Conservation (phyloP, 495 filamentous ascomycete species). For the Xylaria telfairii region DNA sequence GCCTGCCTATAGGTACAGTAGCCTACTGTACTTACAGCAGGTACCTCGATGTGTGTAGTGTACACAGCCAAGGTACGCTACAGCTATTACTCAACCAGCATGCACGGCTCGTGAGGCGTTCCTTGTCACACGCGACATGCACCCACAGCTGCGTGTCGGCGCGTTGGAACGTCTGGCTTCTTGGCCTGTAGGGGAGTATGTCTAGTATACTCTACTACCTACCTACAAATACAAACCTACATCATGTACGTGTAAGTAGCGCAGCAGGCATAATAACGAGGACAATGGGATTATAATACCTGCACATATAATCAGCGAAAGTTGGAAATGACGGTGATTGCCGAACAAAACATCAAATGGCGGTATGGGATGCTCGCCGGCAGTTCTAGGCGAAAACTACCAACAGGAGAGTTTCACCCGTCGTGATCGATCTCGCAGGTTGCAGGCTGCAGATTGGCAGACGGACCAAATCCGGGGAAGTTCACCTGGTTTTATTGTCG, state of each 20-base stretch:
- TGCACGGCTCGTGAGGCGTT: slow-evolving; percentile 17
- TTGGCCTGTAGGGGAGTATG: slow-evolving; percentile 17
- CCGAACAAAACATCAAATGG: background rate
- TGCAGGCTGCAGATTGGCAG: slow-evolving; percentile 7
- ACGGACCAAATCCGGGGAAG: slow-evolving; percentile 18
- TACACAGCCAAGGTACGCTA: background rate
- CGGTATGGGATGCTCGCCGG: background rate
- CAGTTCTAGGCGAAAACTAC: background rate
- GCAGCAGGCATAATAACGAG: background rate
- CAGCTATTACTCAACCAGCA: slow-evolving; percentile 14
- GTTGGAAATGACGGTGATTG: background rate
- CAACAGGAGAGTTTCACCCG: background rate
- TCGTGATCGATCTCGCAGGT: background rate
- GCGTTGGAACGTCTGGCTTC: slow-evolving; percentile 4
- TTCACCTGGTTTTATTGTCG: background rate
- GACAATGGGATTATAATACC: background rate
- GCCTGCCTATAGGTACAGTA: background rate
- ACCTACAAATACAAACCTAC: no score
- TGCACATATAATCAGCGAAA: background rate
- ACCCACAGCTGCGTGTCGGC: slow-evolving; percentile 1
- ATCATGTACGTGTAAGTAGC: background rate
- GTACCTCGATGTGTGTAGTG: background rate
- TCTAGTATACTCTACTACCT: no score
- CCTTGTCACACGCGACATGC: slow-evolving; percentile 16
- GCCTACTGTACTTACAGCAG: background rate